Base-by-base conservation (phyloP, 306 rosid species). In the Rubus idaeus region DNA sequence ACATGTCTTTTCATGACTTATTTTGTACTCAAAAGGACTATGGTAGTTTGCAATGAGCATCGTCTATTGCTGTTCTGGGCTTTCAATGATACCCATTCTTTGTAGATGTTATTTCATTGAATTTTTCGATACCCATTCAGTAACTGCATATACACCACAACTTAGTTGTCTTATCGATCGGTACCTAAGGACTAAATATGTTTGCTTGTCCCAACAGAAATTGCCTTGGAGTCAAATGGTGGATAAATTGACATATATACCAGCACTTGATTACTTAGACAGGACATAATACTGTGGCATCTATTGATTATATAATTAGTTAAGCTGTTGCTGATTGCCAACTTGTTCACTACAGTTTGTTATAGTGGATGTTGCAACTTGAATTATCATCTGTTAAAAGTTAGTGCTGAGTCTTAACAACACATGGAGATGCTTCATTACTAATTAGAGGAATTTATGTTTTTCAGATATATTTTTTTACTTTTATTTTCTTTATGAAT, bases 251-350 rank as follows among this genome's bases (percentile, higher is more conserved):
- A 56, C 49, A 42, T 52, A 77, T 18, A 39, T n/a, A 50, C 8
- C 41, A 37, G 13, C 71, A 6, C 50, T 37, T 14, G 42, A 14
- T n/a, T 42, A 1, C 47, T 41, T 37, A n/a, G 3, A 26, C 8
- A 23, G 16, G 60, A 11, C 16, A 4, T 52, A 53, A 18, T 26
- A 40, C 46, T 65, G 17, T 44, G 30, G 45, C 4, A 57, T 26
- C 6, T 52, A 56, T 23, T 56, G 20, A 18, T 77, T 62, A 18
- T 40, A 60, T 55, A 17, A 68, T n/a, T 6, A 52, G 49, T 18
- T 40, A 51, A 72, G 76, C 61, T 55, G 60, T 57, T 56, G 68
- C 26, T n/a, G 30, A 18, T 68, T 55, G 17, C 69, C 61, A 10
- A 30, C 47, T 64, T 61, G 8, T 41, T 37, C 44, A 9, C 40